phyloP scores from a whole-genome alignment of 2,329 filamentous ascomycete species.

The Sporothrix euskadiensis region DNA sequence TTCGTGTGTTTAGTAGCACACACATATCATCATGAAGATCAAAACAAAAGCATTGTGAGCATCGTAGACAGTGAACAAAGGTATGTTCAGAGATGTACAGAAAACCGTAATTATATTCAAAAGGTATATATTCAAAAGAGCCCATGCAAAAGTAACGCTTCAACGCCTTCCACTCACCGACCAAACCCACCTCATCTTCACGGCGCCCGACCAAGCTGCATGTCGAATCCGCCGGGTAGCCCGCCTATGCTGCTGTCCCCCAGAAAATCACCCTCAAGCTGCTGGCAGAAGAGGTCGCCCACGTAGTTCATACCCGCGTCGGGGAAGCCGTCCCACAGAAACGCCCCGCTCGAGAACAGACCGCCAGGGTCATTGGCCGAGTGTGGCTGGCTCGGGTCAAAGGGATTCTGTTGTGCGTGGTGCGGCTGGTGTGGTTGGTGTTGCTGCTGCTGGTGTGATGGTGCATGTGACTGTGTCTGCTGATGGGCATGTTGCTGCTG shows the following conservation, averaged over 20 bases:
- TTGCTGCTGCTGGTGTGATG: too few relatives aligned
- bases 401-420: not conserved
- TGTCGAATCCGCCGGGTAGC: not conserved
- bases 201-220: not conserved
- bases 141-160: not conserved
- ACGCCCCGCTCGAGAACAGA: slow-evolving; percentile 8
- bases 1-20: slow-evolving; percentile 5
- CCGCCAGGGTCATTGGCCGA: not conserved
- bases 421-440: not conserved
- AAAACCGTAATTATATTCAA: not conserved
- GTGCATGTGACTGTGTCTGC: not conserved
- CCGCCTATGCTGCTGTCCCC: not conserved
- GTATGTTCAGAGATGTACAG: not conserved
- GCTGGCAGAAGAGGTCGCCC: slow-evolving; percentile 25
- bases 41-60: not conserved
- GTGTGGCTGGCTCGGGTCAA: slow-evolving; percentile 9
- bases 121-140: not conserved
- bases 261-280: slow-evolving; percentile 20
- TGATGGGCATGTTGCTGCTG: not conserved
- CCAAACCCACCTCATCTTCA: not conserved
- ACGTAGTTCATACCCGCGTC: slow-evolving; percentile 25
- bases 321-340: slow-evolving; percentile 30
- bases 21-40: not conserved
- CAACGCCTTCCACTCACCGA: not conserved
- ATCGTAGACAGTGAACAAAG: not conserved